Evolutionary conservation across 2,329 filamentous ascomycete genomes (phyloP).

Genomic region (Juglanconis sp.): DNA sequence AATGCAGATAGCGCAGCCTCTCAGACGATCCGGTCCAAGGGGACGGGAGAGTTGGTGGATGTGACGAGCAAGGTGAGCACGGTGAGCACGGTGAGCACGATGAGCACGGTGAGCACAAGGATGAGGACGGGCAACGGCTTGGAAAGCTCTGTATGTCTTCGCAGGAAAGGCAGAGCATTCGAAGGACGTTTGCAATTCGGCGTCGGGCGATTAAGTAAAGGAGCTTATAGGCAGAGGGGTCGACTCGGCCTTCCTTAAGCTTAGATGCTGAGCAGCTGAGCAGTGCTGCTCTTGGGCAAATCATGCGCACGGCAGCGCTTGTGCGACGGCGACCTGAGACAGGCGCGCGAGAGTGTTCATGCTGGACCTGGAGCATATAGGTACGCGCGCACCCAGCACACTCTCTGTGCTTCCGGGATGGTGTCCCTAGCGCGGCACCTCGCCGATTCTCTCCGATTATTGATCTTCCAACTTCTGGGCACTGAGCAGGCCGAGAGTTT

Average conservation of each 20-base stretch:
- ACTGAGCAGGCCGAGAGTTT: not conserved
- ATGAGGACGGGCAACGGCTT: not conserved
- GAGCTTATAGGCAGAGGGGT: not conserved
- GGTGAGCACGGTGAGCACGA: too few species aligned
- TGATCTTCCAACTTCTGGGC: not conserved
- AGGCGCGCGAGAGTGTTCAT: conserved; percentile 8
- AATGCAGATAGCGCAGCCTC: not conserved
- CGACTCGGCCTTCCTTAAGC: not conserved
- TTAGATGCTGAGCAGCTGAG: not conserved
- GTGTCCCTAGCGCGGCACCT: not conserved
- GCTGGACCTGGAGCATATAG: not conserved
- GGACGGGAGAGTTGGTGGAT: not conserved
- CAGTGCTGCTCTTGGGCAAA: conserved; percentile 10
- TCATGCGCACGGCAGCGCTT: conserved; percentile 7
- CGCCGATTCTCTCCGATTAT: too few species aligned
- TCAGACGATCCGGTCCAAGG: not conserved
- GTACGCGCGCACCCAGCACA: too few species aligned
- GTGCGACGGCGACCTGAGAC: conserved; percentile 13
- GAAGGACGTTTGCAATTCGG: too few species aligned
- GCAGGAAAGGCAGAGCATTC: not conserved
- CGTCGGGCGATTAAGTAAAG: too few species aligned
- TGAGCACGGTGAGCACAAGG: not conserved
- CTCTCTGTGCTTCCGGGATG: not conserved
- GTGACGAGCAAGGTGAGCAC: not conserved
- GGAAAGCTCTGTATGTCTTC: not conserved